phyloP scores from a whole-genome alignment of 2,329 filamentous ascomycete genomes.

The Cladosporium austrohemisphaericum region DNA sequence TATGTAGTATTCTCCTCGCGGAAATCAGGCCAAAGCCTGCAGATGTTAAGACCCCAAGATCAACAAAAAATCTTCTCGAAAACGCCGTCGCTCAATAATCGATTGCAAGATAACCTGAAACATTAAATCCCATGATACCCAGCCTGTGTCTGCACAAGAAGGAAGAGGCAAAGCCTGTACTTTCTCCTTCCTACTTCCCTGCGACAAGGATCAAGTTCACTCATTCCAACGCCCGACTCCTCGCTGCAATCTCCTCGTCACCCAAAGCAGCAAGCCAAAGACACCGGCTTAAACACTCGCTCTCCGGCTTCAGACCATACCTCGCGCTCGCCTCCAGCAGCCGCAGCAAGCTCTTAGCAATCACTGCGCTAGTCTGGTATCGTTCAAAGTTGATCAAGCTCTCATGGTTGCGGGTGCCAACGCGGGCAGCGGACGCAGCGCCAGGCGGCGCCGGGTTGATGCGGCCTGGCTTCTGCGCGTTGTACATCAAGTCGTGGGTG shows the following conservation, averaged over 20 bases:
- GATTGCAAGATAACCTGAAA: too few species aligned
- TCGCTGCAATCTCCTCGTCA: slow-evolving; percentile 64
- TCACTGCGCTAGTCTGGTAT: slow-evolving; percentile 68
- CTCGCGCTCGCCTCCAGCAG: slow-evolving; percentile 74
- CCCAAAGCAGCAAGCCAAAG: slow-evolving; percentile 78
- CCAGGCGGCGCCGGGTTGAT: slow-evolving; percentile 48
- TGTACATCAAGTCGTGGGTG: slow-evolving; percentile 78
- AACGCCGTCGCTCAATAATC: too few species aligned
- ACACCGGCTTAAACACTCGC: slow-evolving; percentile 73
- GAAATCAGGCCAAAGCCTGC: too few species aligned
- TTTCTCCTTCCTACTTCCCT: too few species aligned
- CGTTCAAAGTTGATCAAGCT: slow-evolving; percentile 80
- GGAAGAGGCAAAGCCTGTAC: too few species aligned
- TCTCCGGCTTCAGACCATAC: slow-evolving; percentile 70
- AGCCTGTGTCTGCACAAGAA: too few species aligned
- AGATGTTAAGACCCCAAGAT: too few species aligned
- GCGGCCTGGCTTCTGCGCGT: slow-evolving; percentile 72
- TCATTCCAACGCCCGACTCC: slow-evolving; percentile 29
- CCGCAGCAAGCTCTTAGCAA: slow-evolving; percentile 74
- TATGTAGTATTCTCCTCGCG: too few species aligned
- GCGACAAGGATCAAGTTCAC: too few species aligned
- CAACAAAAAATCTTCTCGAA: too few species aligned
- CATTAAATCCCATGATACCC: too few species aligned
- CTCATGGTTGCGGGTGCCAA: slow-evolving; percentile 42
- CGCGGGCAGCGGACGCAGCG: background rate